Evolutionary conservation across 2,329 filamentous ascomycete species (phyloP), one percentile per base, ranked within the genome.

Genomic region (Nigrograna mackinnonii): DNA sequence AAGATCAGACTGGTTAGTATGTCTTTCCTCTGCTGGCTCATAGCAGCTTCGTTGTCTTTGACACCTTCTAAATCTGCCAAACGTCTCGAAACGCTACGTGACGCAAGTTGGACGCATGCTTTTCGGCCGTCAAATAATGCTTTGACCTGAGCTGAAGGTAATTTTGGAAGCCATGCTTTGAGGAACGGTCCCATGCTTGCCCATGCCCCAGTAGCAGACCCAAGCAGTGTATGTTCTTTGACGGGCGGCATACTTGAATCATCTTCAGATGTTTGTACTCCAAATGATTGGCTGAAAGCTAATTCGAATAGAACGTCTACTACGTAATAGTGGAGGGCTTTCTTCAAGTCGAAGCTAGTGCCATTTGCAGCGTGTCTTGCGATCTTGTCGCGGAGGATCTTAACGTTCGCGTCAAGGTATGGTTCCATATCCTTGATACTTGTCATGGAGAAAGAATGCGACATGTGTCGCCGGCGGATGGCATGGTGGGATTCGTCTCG

Each of bases 371-470:
- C 24, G 24, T 14, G 24, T 28, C 24, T 11, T 11, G 11, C 11
- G 24, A 28, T 28, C 14, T 54, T 62, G 1, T 52, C 35, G 6
- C 46, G 52, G 5, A 70, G 43, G 9, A 63, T 54, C 7, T 35
- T 39, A 18, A 69, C 60, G 43, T 68, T 64, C 5, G 28, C 11
- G 19, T 70, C 66, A 2, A 70, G 34, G 24, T 63, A 54, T 19
- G 50, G 43, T 35, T 69, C 67, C 67, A 70, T 69, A 7, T 60
- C 55, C 39, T 68, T 69, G 19, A 70, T 57, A 12, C 56, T 60
- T 2, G 47, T 50, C 5, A 57, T 55, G 14, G 66, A 66, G 40
- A 68, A 68, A 35, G 54, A 55, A 36, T 66, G 59, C 2, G 63
- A 60, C 59, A 66, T 66, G 20, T 58, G 55, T 2, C 58, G 55